A percentile compares a stretch with the other conserved stretches of the same genome.
Evolutionary conservation across 345 rosid species (phyloP).

Genomic region (Cochlearia excelsa): DNA sequence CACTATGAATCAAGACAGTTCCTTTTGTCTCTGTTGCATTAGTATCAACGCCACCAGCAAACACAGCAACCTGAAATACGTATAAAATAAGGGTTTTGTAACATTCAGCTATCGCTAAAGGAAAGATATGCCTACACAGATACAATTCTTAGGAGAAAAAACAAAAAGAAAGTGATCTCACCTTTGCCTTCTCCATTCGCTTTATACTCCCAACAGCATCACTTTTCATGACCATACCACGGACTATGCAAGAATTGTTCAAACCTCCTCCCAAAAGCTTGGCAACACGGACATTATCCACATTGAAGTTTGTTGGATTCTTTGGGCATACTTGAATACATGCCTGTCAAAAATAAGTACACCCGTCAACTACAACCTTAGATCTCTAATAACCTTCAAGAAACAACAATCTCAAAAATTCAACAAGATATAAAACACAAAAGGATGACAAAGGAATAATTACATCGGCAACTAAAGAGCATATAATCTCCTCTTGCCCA

Average conservation of each 20-base stretch:
- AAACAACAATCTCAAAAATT: neutral
- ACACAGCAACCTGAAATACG: slow-evolving; percentile 77
- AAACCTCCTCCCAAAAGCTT: slow-evolving; percentile 95
- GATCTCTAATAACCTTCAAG: neutral
- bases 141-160: neutral
- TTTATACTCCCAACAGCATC: slow-evolving; percentile 90
- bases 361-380: neutral
- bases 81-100: neutral
- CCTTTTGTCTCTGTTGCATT: slow-evolving; percentile 98
- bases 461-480: slow-evolving; percentile 80
- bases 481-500: slow-evolving; percentile 84
- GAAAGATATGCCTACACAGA: slow-evolving; percentile 6
- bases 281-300: slow-evolving; percentile 88
- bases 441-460: slow-evolving; percentile 7
- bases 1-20: slow-evolving; percentile 86
- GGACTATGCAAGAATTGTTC: slow-evolving; percentile 64
- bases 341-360: slow-evolving; percentile 46
- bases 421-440: slow-evolving; percentile 10
- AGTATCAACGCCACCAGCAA: slow-evolving; percentile 95
- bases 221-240: slow-evolving; percentile 88
- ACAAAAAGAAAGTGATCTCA: slow-evolving; percentile 27
- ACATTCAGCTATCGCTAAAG: slow-evolving; percentile 4
- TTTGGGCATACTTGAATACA: slow-evolving; percentile 97
- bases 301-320: slow-evolving; percentile 87
- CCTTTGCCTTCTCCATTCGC: slow-evolving; percentile 85